These are phyloP conservation scores for Coemansia sp. DNA, from an alignment of 192 early-diverging fungal species.

Conservation along the genomic window DNA sequence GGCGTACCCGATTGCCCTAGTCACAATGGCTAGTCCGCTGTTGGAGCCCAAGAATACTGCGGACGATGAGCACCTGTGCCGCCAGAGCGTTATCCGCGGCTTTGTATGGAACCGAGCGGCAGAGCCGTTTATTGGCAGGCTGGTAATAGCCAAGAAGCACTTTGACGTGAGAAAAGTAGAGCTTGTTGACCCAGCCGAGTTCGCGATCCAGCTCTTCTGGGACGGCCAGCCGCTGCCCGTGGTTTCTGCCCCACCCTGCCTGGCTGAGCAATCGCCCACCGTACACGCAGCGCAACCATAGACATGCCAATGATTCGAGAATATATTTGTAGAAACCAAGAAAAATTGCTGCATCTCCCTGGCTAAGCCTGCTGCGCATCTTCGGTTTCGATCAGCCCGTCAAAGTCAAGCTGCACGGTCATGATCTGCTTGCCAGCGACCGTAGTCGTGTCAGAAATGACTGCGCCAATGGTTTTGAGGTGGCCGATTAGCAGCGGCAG, in stretches of 20 bases:
- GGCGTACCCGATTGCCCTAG: conserved; percentile 30
- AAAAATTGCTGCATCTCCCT: no score
- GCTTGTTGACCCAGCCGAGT: conserved; percentile 25
- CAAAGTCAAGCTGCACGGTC: conserved; percentile 41
- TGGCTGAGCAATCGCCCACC: no score
- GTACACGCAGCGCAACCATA: no score
- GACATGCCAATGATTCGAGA: no score
- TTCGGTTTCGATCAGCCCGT: conserved; percentile 18
- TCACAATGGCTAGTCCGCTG: conserved; percentile 15
- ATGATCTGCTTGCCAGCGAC: conserved; percentile 37
- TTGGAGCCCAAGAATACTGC: no score
- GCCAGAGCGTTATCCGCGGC: conserved; percentile 14
- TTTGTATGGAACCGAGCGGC: conserved; percentile 49
- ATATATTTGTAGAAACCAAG: no score
- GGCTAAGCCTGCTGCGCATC: background rate
- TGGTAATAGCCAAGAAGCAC: conserved; percentile 40
- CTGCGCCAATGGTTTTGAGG: conserved; percentile 31
- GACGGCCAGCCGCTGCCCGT: conserved; percentile 26
- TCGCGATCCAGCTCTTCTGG: conserved; percentile 43
- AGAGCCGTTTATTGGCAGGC: conserved; percentile 27
- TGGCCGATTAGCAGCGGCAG: conserved; percentile 33
- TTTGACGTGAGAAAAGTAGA: conserved; percentile 27
- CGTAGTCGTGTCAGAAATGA: conserved; percentile 21
- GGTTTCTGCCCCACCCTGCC: no score
- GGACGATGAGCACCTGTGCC: background rate